Percentiles rank a stretch among this genome's conserved stretches.
phyloP scores from a whole-genome alignment of 1,284 basidiomycete species.

The Trametes hirsuta region DNA sequence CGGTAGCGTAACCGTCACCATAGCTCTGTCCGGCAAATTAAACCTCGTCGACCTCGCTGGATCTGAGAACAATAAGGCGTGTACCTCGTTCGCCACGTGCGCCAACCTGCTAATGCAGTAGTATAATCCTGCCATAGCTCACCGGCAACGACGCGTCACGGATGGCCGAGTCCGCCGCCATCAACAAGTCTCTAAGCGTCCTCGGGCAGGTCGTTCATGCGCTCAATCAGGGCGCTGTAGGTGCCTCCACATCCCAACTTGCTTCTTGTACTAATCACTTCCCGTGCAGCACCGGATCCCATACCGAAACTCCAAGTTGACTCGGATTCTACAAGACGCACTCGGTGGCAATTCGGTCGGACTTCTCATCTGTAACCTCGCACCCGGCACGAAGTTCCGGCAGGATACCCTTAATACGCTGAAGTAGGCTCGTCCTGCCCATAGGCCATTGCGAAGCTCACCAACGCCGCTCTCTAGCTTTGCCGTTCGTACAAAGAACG shows the following conservation, averaged over 20 bases:
- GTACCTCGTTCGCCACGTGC: not conserved
- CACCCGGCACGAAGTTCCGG: slow-evolving; percentile 77
- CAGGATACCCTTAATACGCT: slow-evolving; percentile 85
- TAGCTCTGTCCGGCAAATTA: slow-evolving; percentile 72
- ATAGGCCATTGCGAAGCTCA: not conserved
- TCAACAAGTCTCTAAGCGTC: slow-evolving; percentile 84
- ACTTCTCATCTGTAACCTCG: slow-evolving; percentile 81
- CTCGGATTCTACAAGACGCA: slow-evolving; percentile 82
- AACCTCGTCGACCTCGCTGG: slow-evolving; percentile 87
- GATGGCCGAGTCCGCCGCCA: slow-evolving; percentile 82
- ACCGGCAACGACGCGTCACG: slow-evolving; percentile 82
- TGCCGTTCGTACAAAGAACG: slow-evolving; percentile 76
- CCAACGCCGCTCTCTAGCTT: slow-evolving; percentile 49
- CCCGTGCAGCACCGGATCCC: slow-evolving; percentile 67
- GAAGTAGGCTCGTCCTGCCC: slow-evolving; percentile 51
- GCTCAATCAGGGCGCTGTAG: slow-evolving; percentile 70
- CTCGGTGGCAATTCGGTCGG: slow-evolving; percentile 78
- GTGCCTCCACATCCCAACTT: slow-evolving; percentile 28
- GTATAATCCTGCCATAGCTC: slow-evolving; percentile 41
- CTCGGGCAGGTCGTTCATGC: slow-evolving; percentile 85
- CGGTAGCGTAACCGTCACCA: not conserved
- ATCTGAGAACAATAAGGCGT: slow-evolving; percentile 84
- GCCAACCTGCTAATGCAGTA: not conserved
- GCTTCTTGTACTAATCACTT: slow-evolving; percentile 1
- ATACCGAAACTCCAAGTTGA: slow-evolving; percentile 84